Percentiles rank a stretch among this genome's conserved stretches.
Evolutionary conservation across 805 yeast genomes (phyloP).

Genomic region (Starmerella kuoi): DNA sequence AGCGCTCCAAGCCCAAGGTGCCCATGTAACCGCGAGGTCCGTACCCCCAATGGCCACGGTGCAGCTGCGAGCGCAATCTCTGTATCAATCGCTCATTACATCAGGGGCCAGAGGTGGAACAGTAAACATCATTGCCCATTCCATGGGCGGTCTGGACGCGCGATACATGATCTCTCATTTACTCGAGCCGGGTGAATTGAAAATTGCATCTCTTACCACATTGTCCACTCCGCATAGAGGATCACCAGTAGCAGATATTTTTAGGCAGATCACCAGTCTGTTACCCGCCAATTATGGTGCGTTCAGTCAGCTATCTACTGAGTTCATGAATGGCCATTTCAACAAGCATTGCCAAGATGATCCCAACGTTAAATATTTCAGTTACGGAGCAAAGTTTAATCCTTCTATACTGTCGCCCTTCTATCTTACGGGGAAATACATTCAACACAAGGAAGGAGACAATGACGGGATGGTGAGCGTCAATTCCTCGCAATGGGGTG

Average conservation of each 20-base stretch:
- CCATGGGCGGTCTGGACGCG: slow-evolving; percentile 90
- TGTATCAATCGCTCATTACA: slow-evolving; percentile 41
- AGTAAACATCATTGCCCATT: slow-evolving; percentile 71
- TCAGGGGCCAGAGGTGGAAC: slow-evolving; percentile 26
- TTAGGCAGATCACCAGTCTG: slow-evolving; percentile 28
- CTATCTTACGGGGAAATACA: slow-evolving; percentile 49
- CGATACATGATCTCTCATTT: slow-evolving; percentile 57
- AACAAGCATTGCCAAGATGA: slow-evolving; percentile 43
- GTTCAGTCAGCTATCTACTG: slow-evolving; percentile 56
- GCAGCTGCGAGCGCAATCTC: slow-evolving; percentile 47
- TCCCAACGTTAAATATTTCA: slow-evolving; percentile 57
- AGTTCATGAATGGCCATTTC: slow-evolving; percentile 37
- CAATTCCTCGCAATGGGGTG: slow-evolving; percentile 70
- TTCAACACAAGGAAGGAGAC: slow-evolving; percentile 40
- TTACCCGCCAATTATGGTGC: slow-evolving; percentile 28
- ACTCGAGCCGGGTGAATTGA: slow-evolving; percentile 32
- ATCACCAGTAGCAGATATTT: slow-evolving; percentile 66
- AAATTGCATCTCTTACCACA: slow-evolving; percentile 68
- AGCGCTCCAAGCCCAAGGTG: slow-evolving; percentile 48
- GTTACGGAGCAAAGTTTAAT: slow-evolving; percentile 65
- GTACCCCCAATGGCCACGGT: slow-evolving; percentile 79
- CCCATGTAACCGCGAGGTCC: slow-evolving; percentile 54
- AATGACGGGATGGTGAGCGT: slow-evolving; percentile 85
- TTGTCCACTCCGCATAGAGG: slow-evolving; percentile 85
- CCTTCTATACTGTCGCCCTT: slow-evolving; percentile 57